Evolutionary conservation across 306 rosid species (phyloP).

Genomic region (Cucurbita moschata): DNA sequence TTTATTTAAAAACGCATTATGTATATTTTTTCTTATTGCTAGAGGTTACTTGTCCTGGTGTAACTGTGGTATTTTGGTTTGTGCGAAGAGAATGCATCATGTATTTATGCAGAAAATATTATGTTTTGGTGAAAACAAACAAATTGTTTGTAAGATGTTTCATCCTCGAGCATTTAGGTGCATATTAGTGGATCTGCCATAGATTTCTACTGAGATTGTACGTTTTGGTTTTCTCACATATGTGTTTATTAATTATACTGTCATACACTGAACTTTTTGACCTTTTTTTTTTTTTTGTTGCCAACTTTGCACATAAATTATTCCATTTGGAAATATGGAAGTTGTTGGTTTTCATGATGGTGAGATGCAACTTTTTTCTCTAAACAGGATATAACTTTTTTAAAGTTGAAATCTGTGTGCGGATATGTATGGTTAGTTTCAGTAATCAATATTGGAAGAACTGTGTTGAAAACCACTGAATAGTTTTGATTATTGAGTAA

Average conservation of each 20-base stretch:
- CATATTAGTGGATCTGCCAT: too few species aligned
- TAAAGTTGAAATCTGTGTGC: neutral
- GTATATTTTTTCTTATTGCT: neutral
- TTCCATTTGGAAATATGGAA: neutral
- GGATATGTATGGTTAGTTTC: neutral
- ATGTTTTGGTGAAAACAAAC: too few species aligned
- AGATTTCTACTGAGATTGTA: too few species aligned
- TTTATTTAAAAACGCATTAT: neutral
- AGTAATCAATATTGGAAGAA: neutral
- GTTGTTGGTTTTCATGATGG: neutral
- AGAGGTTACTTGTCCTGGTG: neutral
- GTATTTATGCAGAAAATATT: neutral
- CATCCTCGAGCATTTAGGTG: neutral
- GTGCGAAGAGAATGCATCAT: neutral
- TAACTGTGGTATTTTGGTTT: neutral
- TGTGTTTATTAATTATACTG: neutral
- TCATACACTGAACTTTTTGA: neutral
- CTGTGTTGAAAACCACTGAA: neutral
- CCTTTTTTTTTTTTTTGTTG: neutral
- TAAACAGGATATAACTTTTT: neutral
- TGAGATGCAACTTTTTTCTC: neutral
- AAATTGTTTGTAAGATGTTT: too few species aligned
- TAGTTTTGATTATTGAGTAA: neutral
- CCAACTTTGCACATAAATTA: neutral
- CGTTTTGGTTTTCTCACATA: neutral